phyloP scores from a whole-genome alignment of 2,329 filamentous ascomycete genomes.

The Hawksworthiomyces lignivorus region DNA sequence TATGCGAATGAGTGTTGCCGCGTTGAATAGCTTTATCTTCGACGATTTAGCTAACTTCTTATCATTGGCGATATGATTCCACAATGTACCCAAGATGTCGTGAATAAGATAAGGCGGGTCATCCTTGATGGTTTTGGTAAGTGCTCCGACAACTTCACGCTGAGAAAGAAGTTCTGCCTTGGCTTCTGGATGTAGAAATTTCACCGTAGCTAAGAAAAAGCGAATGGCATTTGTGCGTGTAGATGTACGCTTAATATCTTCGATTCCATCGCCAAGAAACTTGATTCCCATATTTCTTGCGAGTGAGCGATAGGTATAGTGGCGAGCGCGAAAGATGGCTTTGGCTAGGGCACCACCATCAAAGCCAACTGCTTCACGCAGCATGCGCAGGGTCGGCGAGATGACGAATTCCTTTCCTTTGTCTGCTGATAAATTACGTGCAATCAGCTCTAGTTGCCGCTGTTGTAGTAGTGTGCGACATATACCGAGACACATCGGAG shows the following conservation, averaged over 20 bases:
- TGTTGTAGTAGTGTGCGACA: slow-evolving; percentile 77
- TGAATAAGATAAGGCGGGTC: slow-evolving; percentile 69
- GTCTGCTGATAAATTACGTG: slow-evolving; percentile 68
- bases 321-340: slow-evolving; percentile 67
- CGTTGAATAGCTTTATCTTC: slow-evolving; percentile 71
- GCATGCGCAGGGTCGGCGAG: slow-evolving; percentile 75
- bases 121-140: slow-evolving; percentile 69
- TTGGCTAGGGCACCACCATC: slow-evolving; percentile 78
- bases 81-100: slow-evolving; percentile 67
- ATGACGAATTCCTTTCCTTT: slow-evolving; percentile 83
- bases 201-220: slow-evolving; percentile 72
- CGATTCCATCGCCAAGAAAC: slow-evolving; percentile 47
- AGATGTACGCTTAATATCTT: slow-evolving; percentile 64
- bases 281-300: slow-evolving; percentile 73
- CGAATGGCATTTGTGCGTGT: slow-evolving; percentile 75
- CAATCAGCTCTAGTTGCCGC: slow-evolving; percentile 71
- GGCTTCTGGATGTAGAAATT: slow-evolving; percentile 65
- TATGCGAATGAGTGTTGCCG: slow-evolving; percentile 64
- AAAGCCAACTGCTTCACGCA: slow-evolving; percentile 77
- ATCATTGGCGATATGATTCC: slow-evolving; percentile 66
- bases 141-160: slow-evolving; percentile 57
- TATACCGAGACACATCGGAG: slow-evolving; percentile 66
- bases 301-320: slow-evolving; percentile 72
- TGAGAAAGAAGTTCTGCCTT: slow-evolving; percentile 81
- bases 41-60: slow-evolving; percentile 61